Conservation (phyloP, 768 basidiomycete species). For the Lactifluus subvellereus region DNA sequence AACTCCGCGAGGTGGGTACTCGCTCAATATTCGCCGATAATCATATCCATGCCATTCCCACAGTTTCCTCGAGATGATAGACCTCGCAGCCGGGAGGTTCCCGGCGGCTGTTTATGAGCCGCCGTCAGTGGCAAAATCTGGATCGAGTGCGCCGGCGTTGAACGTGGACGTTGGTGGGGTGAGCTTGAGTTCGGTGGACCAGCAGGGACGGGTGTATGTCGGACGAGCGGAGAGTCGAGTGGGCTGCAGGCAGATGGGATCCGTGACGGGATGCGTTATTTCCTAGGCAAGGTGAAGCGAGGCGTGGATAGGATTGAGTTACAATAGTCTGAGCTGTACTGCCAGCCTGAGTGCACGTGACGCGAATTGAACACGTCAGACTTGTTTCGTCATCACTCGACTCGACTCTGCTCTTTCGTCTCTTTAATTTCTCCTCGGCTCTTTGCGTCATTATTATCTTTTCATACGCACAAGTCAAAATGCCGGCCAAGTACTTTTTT, state of each 20-base stretch:
- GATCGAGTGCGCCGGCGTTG: slow-evolving; percentile 66
- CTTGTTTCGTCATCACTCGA: no score
- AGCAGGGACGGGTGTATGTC: slow-evolving; percentile 76
- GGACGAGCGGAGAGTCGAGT: slow-evolving; percentile 62
- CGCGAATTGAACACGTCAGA: no score
- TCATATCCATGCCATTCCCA: neutral
- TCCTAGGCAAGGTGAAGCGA: slow-evolving; percentile 86
- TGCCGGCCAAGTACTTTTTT: slow-evolving; percentile 72
- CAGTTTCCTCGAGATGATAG: slow-evolving; percentile 88
- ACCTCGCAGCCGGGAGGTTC: slow-evolving; percentile 58
- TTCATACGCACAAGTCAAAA: slow-evolving; percentile 28
- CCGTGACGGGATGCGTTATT: slow-evolving; percentile 78
- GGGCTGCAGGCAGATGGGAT: slow-evolving; percentile 84
- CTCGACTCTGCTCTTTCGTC: no score
- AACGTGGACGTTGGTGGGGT: slow-evolving; percentile 91
- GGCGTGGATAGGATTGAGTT: slow-evolving; percentile 57
- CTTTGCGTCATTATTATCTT: no score
- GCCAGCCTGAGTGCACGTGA: no score
- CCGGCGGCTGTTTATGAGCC: slow-evolving; percentile 64
- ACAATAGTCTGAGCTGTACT: no score
- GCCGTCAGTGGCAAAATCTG: slow-evolving; percentile 70
- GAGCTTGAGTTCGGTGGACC: slow-evolving; percentile 88
- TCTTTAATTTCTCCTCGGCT: no score
- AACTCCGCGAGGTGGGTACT: slow-evolving; percentile 79
- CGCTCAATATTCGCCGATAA: neutral